Evolutionary conservation across 345 rosid species (phyloP), one percentile per base, ranked within the genome.

Genomic region (Eucalyptus regnans): DNA sequence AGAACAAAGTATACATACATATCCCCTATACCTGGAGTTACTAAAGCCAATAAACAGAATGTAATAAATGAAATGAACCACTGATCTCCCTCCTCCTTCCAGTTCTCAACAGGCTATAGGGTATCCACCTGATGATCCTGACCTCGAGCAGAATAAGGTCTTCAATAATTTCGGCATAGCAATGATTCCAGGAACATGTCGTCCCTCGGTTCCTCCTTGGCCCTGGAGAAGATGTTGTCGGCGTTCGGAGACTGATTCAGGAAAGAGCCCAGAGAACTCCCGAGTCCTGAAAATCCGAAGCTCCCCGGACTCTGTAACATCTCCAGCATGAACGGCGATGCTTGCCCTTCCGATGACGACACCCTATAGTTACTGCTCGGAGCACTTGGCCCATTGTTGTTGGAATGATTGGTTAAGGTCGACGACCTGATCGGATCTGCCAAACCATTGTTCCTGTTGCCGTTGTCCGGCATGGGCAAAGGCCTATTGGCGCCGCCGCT

Each of bases 201-300:
- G 41, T 94, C 98, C 71, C 94, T 93, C 31, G 94, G 93, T 66
- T 96, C 98, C 50, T 95, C 95, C 88, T 95, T 95, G 48, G 96
- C 86, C 85, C 91, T 89, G 27, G 93, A 89, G n/a, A 88, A 90
- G 46, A 89, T 86, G 56, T 90, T 88, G 37, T 92, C 90, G 15
- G 89, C 83, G 10, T 86, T 86, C 22, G 52, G 87, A 22, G 91
- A 51, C 54, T 91, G 93, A 71, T 91, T 91, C 92, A 91, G 90
- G 90, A 91, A 92, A 86, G 93, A 90, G 33, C 89, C 93, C 91
- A 92, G 56, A 8, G 93, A 66, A 88, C 91, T 94, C 29, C 94
- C 94, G 54, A 88, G 89, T 48, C 92, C 95, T 0, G 91, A 56
- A 89, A 92, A 94, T 9, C 92, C 95, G 25, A 87, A 92, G 48